Conservation (phyloP, 345 rosid species). For the Gossypium herbaceum region DNA sequence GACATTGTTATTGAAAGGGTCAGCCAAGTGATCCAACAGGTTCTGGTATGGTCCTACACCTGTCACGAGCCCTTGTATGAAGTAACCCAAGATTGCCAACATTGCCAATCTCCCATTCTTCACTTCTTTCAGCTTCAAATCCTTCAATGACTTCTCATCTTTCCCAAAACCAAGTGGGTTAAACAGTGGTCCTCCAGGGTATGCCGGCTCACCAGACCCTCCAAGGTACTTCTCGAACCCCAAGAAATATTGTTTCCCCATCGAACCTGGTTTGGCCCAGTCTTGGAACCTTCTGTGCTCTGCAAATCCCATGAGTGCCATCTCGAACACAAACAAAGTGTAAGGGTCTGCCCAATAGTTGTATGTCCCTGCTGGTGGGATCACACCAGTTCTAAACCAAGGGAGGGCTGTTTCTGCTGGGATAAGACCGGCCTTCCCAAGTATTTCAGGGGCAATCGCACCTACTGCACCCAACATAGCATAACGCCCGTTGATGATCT, state of each 20-base stretch:
- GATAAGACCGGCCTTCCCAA: conserved; percentile 77
- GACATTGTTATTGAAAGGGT: conserved; percentile 89
- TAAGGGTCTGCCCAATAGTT: conserved; percentile 92
- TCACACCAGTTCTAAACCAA: conserved; percentile 94
- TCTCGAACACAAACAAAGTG: conserved; percentile 81
- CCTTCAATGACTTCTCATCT: conserved; percentile 84
- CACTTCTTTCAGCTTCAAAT: conserved; percentile 89
- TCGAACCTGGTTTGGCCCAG: conserved; percentile 85
- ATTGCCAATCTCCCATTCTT: conserved; percentile 93
- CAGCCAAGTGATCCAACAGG: conserved; percentile 92
- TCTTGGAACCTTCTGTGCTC: conserved; percentile 97
- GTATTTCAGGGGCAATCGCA: conserved; percentile 84
- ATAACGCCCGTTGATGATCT: conserved; percentile 73
- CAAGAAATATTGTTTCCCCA: conserved; percentile 90
- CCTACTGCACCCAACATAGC: conserved; percentile 90
- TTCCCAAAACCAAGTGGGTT: conserved; percentile 94
- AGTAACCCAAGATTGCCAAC: conserved; percentile 81
- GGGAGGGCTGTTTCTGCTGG: conserved; percentile 88
- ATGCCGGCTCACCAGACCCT: conserved; percentile 83
- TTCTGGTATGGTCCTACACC: conserved; percentile 95
- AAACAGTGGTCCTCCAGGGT: conserved; percentile 93
- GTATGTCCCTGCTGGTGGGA: conserved; percentile 96
- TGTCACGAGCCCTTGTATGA: conserved; percentile 73
- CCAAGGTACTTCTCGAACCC: conserved; percentile 76
- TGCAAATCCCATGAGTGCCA: conserved; percentile 97